Base-by-base conservation (phyloP, 2,329 filamentous ascomycete genomes). In the Cercospora sesami region DNA sequence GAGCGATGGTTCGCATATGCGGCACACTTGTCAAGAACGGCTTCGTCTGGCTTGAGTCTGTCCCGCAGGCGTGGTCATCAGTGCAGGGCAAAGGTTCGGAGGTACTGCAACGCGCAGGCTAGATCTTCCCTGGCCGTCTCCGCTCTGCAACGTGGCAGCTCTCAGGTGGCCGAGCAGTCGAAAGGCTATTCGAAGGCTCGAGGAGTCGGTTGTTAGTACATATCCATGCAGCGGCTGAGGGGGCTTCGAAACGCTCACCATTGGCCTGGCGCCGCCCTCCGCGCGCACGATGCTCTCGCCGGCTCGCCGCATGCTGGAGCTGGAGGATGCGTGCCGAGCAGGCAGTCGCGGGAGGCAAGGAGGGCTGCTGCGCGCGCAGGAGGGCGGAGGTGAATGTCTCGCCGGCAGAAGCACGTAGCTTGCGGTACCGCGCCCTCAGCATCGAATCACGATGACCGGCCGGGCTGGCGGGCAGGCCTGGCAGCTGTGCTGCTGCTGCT, bases 121-220 rank as follows among this genome's bases (percentile, higher is more conserved):
- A 68, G 70, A 69, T 66, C 63, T 76, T 79, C 79, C 80, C 80
- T 81, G 78, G 78, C 78, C 77, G 80, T 82, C 81, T 82, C 80
- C 82, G 81, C 83, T 82, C 79, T 82, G 82, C 83, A 81, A 84
- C 82, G 82, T 84, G 82, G 82, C 82, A 80, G 79, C 80, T 77
- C 81, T 67, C 65, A 69, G 76, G 66, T 76, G 75, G 75, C 71
- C 71, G 70, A 69, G 69, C 68, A 60, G 28, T 67, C 59, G 66
- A 73, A 73, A 75, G 73, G 69, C 71, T 74, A 74, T 74, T 71
- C 64, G 68, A 64, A 64, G 70, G 71, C 70, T 71, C 69, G 58
- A 68, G 64, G 66, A 68, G 58, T 63, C 70, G 67, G 69, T 21
- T 70, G 65, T 71, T 71, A 72, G 72, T 66, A 67, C 63, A 65